phyloP scores from a whole-genome alignment of 345 rosid species.

The Turnera subulata region DNA sequence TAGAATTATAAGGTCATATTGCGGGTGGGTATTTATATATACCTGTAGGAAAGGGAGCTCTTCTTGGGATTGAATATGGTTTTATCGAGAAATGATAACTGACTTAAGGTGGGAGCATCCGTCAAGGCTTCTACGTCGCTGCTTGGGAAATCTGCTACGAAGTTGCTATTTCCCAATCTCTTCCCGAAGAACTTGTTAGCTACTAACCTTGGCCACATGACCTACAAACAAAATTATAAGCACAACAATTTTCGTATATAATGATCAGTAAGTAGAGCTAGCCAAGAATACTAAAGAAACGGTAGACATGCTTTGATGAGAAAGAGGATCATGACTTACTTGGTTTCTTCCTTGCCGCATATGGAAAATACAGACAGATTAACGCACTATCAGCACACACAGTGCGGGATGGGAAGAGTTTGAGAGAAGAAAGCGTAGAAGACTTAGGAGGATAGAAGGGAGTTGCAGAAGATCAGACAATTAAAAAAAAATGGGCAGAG shows the following conservation, averaged over 20 bases:
- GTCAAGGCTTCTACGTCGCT: slow-evolving; percentile 21
- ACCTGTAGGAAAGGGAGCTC: slow-evolving; percentile 48
- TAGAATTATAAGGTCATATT: not conserved
- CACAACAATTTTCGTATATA: too few relatives aligned
- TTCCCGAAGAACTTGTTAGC: slow-evolving; percentile 62
- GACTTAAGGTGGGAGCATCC: slow-evolving; percentile 29
- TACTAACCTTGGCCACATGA: slow-evolving; percentile 79
- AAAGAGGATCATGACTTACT: too few relatives aligned
- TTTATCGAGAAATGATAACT: slow-evolving; percentile 23
- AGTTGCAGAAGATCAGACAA: not conserved
- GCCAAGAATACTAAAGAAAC: too few relatives aligned
- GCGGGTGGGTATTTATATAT: slow-evolving; percentile 5
- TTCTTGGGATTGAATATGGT: slow-evolving; percentile 32
- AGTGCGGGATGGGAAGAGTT: too few relatives aligned
- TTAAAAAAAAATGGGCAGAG: not conserved
- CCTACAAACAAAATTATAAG: slow-evolving; percentile 25
- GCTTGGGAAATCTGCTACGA: slow-evolving; percentile 67
- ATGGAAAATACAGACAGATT: too few relatives aligned
- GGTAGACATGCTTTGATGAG: too few relatives aligned
- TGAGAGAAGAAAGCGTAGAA: too few relatives aligned
- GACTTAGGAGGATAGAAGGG: too few relatives aligned
- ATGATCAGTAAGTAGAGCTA: too few relatives aligned
- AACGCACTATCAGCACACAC: too few relatives aligned
- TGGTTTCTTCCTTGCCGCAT: too few relatives aligned
- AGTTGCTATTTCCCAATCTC: slow-evolving; percentile 63